Conservation (phyloP, 2,329 filamentous ascomycete genomes). For the Thyridium curvatum region DNA sequence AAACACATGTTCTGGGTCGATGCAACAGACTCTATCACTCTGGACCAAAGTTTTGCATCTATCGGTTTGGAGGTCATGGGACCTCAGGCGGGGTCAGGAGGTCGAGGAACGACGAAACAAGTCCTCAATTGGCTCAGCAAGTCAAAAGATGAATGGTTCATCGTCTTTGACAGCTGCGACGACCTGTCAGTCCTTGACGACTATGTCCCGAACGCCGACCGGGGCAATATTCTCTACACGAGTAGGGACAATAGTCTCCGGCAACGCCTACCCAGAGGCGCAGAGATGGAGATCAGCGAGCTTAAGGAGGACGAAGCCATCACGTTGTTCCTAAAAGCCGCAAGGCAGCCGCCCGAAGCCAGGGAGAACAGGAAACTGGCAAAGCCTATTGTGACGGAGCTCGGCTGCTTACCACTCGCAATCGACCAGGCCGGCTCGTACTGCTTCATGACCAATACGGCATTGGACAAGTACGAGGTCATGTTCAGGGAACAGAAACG, state of each 20-base stretch:
- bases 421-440: slow-evolving; percentile 18
- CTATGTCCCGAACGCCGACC: too few relatives aligned
- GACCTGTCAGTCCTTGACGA: too few relatives aligned
- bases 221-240: too few relatives aligned
- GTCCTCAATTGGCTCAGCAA: too few relatives aligned
- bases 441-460: slow-evolving; percentile 3
- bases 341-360: slow-evolving; percentile 3
- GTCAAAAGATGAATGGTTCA: too few relatives aligned
- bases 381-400: slow-evolving; percentile 11
- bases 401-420: slow-evolving; percentile 19
- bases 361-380: slow-evolving; percentile 4
- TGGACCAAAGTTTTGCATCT: slow-evolving; percentile 13
- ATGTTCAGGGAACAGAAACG: slow-evolving; percentile 7
- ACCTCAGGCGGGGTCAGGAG: too few relatives aligned
- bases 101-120: too few relatives aligned
- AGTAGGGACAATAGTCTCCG: slow-evolving; percentile 1
- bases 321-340: slow-evolving; percentile 10
- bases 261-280: neutral
- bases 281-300: slow-evolving; percentile 6
- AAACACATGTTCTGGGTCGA: slow-evolving; percentile 21
- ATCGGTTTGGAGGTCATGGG: too few relatives aligned
- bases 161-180: too few relatives aligned
- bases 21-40: slow-evolving; percentile 13
- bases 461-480: slow-evolving; percentile 10
- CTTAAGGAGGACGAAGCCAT: slow-evolving; percentile 9